Evolutionary conservation across 345 rosid species (phyloP).

Genomic region (Salix dunnii): DNA sequence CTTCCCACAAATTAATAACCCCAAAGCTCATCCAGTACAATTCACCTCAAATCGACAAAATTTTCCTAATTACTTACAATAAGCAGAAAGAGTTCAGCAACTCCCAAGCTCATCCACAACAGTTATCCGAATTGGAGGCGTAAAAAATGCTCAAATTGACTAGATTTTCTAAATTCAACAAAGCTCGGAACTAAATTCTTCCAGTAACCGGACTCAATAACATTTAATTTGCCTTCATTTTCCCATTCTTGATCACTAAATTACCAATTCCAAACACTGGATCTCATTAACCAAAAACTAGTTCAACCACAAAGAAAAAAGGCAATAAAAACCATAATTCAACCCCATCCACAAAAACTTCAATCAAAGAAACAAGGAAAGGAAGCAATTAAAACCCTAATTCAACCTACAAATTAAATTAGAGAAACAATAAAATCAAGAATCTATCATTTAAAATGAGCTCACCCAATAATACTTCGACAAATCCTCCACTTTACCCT

Average conservation of each 20-base stretch:
- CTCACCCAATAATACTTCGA: conserved; percentile 96
- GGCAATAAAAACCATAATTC: not conserved
- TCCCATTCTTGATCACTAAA: not conserved
- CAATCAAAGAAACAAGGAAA: not conserved
- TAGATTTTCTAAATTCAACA: not conserved
- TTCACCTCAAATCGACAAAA: conserved; percentile 4
- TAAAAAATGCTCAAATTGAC: not conserved
- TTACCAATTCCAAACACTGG: not conserved
- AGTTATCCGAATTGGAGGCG: not conserved
- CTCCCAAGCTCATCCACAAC: not conserved
- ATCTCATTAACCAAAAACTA: not conserved
- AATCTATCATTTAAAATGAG: not conserved
- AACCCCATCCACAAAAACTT: conserved; percentile 11
- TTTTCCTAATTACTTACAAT: conserved; percentile 8
- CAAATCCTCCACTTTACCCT: conserved; percentile 59
- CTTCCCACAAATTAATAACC: not conserved
- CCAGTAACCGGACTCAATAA: not conserved
- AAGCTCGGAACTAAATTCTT: not conserved
- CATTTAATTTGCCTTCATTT: not conserved
- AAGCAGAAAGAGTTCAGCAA: not conserved
- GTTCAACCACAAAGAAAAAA: not conserved
- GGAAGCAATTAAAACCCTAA: conserved; percentile 11
- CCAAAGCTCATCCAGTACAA: not conserved
- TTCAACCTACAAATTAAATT: conserved; percentile 3
- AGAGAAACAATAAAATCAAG: not conserved